These are phyloP conservation scores for Ascochyta fabae DNA, from an alignment of 2,329 filamentous ascomycete genomes.

Conservation along the genomic window DNA sequence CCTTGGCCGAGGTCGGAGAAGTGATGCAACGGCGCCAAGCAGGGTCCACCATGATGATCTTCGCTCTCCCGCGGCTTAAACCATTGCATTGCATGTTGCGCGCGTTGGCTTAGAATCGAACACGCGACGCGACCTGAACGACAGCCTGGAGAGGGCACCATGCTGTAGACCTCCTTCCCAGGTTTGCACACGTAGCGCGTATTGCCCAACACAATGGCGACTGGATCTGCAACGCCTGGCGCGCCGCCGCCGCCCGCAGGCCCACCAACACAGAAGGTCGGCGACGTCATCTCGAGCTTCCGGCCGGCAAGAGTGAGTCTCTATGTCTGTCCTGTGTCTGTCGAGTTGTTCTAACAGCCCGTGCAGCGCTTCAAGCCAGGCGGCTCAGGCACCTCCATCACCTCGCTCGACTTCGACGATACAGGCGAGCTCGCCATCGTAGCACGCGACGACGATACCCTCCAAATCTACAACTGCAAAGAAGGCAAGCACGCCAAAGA, in stretches of 20 bases:
- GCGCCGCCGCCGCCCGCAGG: slow-evolving; percentile 43
- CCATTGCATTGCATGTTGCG: background rate
- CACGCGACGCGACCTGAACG: slow-evolving; percentile 11
- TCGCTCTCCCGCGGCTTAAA: slow-evolving; percentile 17
- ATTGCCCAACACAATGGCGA: slow-evolving; percentile 36
- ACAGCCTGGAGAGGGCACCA: background rate
- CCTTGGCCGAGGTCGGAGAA: slow-evolving; percentile 17
- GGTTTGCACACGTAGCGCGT: background rate
- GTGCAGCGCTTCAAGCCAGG: slow-evolving; percentile 55
- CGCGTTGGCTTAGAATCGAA: slow-evolving; percentile 2
- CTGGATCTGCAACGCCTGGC: slow-evolving; percentile 43
- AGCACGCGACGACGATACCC: slow-evolving; percentile 89
- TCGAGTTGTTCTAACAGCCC: slow-evolving; percentile 17
- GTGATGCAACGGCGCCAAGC: slow-evolving; percentile 13
- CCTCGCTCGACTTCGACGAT: slow-evolving; percentile 96
- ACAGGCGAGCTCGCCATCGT: slow-evolving; percentile 91
- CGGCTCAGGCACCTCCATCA: slow-evolving; percentile 67
- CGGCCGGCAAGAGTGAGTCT: slow-evolving; percentile 75
- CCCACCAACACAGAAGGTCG: slow-evolving; percentile 63
- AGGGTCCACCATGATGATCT: slow-evolving; percentile 11
- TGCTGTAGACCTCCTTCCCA: slow-evolving; percentile 1
- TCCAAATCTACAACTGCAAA: slow-evolving; percentile 93
- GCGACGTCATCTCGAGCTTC: slow-evolving; percentile 78
- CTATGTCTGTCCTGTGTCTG: background rate
- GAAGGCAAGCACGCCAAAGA: slow-evolving; percentile 90